Base-by-base conservation (phyloP, 345 rosid species). In the Populus ilicifolia region DNA sequence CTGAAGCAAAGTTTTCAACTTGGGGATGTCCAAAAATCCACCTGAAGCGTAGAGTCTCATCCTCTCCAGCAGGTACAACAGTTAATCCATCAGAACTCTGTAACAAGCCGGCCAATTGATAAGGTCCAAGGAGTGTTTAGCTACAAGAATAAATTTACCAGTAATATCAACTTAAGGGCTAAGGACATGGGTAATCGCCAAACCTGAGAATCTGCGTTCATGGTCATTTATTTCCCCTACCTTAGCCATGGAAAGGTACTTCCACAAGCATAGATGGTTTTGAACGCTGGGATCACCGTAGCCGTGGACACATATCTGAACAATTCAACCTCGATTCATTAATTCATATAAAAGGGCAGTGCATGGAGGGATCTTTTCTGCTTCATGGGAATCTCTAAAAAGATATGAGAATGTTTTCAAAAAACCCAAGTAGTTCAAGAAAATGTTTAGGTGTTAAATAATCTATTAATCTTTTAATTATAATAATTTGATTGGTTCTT, bases 1-100 rank as follows among this genome's bases (percentile, higher is more conserved):
- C 63, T n/a, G 91, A 81, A 62, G 79, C 67, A 4, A 77, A 44
- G 44, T 80, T 75, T 69, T 80, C 72, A n/a, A 21, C 13, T 11
- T 41, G 23, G 69, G 90, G 87, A 16, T 87, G 90, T 77, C 90
- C 92, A 52, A 87, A 89, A 52, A 85, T 75, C 8, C 86, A 85
- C 92, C 90, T 87, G 13, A 89, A 86, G 10, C 88, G 81, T 76
- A 87, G 87, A 6, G 89, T 87, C 82, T 86, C 86, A 44, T 87
- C 90, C 12, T 75, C 90, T 12, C 81, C 90, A 21, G 87, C 88
- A 17, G 88, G 87, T 75, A 79, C 83, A 59, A 85, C 90, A 17
- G 86, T 87, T 54, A 84, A 73, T 56, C 88, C 92, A 82, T 89
- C 86, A 66, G 90, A 87, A 75, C 87, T 87, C 92, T 89, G 85